phyloP scores from a whole-genome alignment of 2,329 filamentous ascomycete genomes.

The Colletotrichum phormii region DNA sequence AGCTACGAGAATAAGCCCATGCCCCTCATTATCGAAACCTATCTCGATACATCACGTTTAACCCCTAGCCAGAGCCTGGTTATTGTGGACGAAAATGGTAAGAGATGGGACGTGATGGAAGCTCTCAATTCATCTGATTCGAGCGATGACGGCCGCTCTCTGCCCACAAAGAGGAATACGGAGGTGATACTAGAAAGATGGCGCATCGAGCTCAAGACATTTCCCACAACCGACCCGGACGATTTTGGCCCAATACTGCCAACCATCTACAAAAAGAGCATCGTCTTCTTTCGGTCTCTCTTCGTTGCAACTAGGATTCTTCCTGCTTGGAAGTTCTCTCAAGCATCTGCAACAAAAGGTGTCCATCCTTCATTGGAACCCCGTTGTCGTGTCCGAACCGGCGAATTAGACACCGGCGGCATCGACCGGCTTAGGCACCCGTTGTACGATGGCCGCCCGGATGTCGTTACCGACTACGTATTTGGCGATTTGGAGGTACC shows the following conservation, averaged over 20 bases:
- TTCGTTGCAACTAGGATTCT: slow-evolving; percentile 85
- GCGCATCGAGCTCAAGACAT: slow-evolving; percentile 83
- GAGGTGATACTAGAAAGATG: slow-evolving; percentile 92
- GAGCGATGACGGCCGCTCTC: slow-evolving; percentile 54
- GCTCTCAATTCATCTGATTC: slow-evolving; percentile 76
- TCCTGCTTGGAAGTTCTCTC: slow-evolving; percentile 86
- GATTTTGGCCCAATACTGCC: slow-evolving; percentile 77
- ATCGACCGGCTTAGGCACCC: slow-evolving; percentile 79
- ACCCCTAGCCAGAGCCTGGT: slow-evolving; percentile 89
- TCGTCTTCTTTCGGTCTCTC: slow-evolving; percentile 91
- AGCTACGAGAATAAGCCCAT: slow-evolving; percentile 78
- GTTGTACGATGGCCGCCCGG: slow-evolving; percentile 71
- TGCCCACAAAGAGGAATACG: slow-evolving; percentile 61
- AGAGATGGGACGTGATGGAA: slow-evolving; percentile 92
- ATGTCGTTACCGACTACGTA: slow-evolving; percentile 79
- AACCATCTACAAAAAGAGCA: slow-evolving; percentile 96
- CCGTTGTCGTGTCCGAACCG: slow-evolving; percentile 82
- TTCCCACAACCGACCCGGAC: slow-evolving; percentile 58
- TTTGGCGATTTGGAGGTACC: slow-evolving; percentile 90
- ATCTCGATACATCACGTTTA: slow-evolving; percentile 82
- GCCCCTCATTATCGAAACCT: slow-evolving; percentile 90
- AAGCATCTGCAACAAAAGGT: slow-evolving; percentile 78
- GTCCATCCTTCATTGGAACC: slow-evolving; percentile 76
- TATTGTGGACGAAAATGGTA: slow-evolving; percentile 87
- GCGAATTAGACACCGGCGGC: slow-evolving; percentile 63